A percentile compares a stretch with the other conserved stretches of the same genome.
phyloP scores from a whole-genome alignment of 768 basidiomycete genomes.

The Naematelia aurantialba region DNA sequence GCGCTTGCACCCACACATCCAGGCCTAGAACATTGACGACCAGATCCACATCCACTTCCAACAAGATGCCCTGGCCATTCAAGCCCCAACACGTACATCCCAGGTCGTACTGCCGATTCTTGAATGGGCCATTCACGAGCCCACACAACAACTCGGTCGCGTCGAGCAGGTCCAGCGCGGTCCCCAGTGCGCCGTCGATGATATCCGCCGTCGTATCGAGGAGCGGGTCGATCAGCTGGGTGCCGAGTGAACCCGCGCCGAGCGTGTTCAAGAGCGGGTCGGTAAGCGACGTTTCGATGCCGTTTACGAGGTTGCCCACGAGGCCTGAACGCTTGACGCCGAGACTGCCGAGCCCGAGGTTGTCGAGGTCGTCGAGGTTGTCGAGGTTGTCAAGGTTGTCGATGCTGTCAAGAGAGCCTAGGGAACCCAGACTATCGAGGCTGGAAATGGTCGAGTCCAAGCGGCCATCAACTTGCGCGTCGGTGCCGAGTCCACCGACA shows the following conservation, averaged over 20 bases:
- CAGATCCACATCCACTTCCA: constrained; percentile 2
- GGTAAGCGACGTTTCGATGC: background rate
- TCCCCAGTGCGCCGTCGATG: constrained; percentile 1
- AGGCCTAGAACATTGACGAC: constrained; percentile 12
- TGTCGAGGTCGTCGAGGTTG: background rate
- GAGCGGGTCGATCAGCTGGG: background rate
- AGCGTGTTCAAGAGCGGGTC: background rate
- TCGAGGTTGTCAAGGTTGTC: background rate
- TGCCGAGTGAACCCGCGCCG: background rate
- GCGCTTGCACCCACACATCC: constrained; percentile 9
- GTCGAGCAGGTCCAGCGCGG: constrained; percentile 1
- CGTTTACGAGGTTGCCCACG: background rate
- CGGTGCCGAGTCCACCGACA: background rate
- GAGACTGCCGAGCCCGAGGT: background rate
- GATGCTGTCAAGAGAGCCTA: background rate
- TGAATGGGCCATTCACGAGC: constrained; percentile 2
- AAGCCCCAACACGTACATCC: constrained; percentile 11
- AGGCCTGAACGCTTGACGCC: background rate
- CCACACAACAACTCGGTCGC: constrained; percentile 1
- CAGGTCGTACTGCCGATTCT: constrained; percentile 5
- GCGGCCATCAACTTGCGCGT: background rate
- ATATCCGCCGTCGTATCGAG: constrained; percentile 5
- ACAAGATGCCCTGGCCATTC: constrained; percentile 4
- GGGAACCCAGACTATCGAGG: no score
- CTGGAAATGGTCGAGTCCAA: no score